Evolutionary conservation across 257 asterid species (phyloP).

Genomic region (Striga asiatica): DNA sequence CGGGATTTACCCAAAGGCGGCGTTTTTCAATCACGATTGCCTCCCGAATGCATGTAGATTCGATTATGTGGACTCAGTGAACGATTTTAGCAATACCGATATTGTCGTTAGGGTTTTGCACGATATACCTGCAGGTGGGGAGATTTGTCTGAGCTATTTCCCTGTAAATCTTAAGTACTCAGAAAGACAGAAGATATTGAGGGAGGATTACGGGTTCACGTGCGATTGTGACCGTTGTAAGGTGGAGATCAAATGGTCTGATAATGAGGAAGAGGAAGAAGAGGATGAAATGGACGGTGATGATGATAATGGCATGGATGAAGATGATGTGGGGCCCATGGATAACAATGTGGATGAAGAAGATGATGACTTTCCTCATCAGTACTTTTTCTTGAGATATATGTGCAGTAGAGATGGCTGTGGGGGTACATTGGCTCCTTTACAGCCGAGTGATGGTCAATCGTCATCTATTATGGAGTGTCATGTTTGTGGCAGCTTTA

Average conservation of each 20-base stretch:
- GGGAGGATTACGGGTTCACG: conserved; percentile 71
- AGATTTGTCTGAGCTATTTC: conserved; percentile 81
- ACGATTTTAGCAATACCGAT: conserved; percentile 31
- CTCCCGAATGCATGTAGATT: conserved; percentile 94
- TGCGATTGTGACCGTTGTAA: conserved; percentile 88
- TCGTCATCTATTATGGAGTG: conserved; percentile 62
- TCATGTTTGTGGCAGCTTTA: conserved; percentile 72
- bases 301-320: conserved; percentile 40
- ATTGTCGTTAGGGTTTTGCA: conserved; percentile 65
- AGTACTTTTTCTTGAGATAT: conserved; percentile 66
- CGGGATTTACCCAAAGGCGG: conserved; percentile 68
- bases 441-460: conserved; percentile 40
- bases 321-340: conserved; percentile 19
- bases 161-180: conserved; percentile 69
- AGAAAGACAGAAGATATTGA: conserved; percentile 75
- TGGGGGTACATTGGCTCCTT: conserved; percentile 89
- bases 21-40: conserved; percentile 94
- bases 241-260: conserved; percentile 92
- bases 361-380: conserved; percentile 64
- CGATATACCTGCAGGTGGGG: conserved; percentile 63
- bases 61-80: conserved; percentile 55
- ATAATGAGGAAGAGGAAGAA: conserved; percentile 58
- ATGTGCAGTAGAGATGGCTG: conserved; percentile 75
- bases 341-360: conserved; percentile 24
- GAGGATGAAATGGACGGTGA: conserved; percentile 34